These are phyloP conservation scores for Ascochyta fabae DNA, from an alignment of 2,329 filamentous ascomycete species.

Conservation along the genomic window DNA sequence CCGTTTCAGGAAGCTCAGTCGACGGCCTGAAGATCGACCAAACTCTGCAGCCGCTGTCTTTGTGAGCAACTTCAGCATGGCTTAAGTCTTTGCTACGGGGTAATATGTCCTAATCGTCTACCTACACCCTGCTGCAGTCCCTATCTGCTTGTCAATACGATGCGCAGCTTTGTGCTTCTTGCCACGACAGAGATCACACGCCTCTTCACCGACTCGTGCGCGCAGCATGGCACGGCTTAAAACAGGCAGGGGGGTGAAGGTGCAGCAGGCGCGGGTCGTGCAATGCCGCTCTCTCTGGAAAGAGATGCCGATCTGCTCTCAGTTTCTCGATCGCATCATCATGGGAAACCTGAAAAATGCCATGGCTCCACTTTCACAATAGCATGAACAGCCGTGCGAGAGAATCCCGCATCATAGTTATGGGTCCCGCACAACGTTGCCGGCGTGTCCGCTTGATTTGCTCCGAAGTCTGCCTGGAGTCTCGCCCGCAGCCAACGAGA, in stretches of 20 bases:
- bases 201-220: not conserved
- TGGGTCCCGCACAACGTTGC: not conserved
- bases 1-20: not conserved
- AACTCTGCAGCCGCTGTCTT: too few species aligned
- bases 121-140: not conserved
- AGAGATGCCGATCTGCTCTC: not conserved
- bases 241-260: not conserved
- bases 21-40: not conserved
- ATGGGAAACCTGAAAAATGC: conserved; percentile 5
- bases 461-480: not conserved
- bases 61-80: too few species aligned
- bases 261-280: not conserved
- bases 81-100: not conserved
- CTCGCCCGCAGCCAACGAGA: not conserved
- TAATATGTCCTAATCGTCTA: not conserved
- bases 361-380: conserved; percentile 7
- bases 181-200: not conserved
- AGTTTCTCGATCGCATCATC: not conserved
- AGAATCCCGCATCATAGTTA: not conserved
- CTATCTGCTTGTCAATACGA: not conserved
- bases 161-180: not conserved
- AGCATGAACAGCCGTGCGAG: not conserved
- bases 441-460: not conserved
- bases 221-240: not conserved
- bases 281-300: not conserved